Percentiles rank a stretch among this genome's conserved stretches.
Conservation (phyloP, 2,329 filamentous ascomycete species). For the Alternaria brassicicola region DNA sequence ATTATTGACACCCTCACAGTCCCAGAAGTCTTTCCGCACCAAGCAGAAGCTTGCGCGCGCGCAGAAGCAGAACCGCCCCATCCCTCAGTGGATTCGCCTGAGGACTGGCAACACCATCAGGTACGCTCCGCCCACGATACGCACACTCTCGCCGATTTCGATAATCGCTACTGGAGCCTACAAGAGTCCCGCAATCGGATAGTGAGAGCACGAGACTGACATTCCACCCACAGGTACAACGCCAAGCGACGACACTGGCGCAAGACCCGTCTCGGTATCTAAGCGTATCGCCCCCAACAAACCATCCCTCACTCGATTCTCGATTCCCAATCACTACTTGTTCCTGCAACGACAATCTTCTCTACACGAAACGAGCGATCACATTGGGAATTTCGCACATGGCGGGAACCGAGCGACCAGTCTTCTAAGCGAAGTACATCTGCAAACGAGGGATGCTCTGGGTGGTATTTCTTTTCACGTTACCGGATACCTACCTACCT, state of each 20-base stretch:
- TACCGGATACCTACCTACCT: conserved; percentile 30
- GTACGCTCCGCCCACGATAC: conserved; percentile 63
- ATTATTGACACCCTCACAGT: conserved; percentile 61
- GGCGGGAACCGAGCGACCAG: conserved; percentile 33
- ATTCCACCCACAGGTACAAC: conserved; percentile 78
- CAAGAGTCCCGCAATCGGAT: not conserved
- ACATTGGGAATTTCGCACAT: conserved; percentile 40
- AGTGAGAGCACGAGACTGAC: conserved; percentile 18
- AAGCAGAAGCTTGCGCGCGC: conserved; percentile 99
- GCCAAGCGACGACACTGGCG: conserved; percentile 99
- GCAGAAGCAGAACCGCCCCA: conserved; percentile 99
- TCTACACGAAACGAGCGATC: conserved; percentile 32
- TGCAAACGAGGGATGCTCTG: conserved; percentile 36
- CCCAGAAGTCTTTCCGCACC: conserved; percentile 99
- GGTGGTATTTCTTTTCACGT: conserved; percentile 30
- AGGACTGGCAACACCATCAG: conserved; percentile 99
- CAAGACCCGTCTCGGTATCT: conserved; percentile 99
- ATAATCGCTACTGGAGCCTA: conserved; percentile 6
- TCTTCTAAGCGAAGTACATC: conserved; percentile 31
- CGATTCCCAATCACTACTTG: conserved; percentile 38
- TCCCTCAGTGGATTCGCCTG: conserved; percentile 99
- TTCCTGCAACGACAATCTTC: conserved; percentile 23
- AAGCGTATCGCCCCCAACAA: conserved; percentile 64
- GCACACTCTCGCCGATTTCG: not conserved
- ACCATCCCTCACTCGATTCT: conserved; percentile 42